Conservation (phyloP, 257 asterid genomes). For the Linaria vulgaris region DNA sequence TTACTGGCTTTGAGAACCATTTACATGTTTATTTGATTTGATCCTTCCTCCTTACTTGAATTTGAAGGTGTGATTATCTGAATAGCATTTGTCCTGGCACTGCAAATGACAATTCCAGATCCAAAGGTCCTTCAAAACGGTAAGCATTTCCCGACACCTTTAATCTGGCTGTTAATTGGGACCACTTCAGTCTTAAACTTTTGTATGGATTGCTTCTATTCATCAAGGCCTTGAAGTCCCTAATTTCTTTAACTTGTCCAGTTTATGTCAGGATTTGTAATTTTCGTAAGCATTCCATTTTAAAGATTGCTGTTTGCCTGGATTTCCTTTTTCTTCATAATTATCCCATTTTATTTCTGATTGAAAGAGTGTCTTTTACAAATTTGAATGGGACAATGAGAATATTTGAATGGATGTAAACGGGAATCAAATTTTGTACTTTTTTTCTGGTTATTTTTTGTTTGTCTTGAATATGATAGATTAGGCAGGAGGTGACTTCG, state of each 20-base stretch:
- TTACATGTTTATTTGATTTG: neutral
- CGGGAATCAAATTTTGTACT: neutral
- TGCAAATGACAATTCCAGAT: slow-evolving; percentile 34
- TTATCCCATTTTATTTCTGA: slow-evolving; percentile 1
- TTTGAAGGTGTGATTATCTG: slow-evolving; percentile 73
- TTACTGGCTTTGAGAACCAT: slow-evolving; percentile 12
- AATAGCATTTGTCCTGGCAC: slow-evolving; percentile 61
- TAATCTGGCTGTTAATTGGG: neutral
- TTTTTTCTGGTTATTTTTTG: slow-evolving; percentile 1
- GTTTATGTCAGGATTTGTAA: no score
- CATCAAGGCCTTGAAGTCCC: neutral
- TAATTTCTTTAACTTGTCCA: neutral
- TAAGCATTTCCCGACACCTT: slow-evolving; percentile 26
- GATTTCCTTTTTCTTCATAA: neutral
- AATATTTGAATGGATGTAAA: neutral
- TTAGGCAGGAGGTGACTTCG: slow-evolving; percentile 1
- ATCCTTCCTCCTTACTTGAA: slow-evolving; percentile 15
- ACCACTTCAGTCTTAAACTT: no score
- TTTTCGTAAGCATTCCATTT: no score
- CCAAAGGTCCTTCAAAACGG: slow-evolving; percentile 59
- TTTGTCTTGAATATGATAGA: slow-evolving; percentile 10
- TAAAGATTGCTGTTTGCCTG: slow-evolving; percentile 4
- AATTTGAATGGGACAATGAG: slow-evolving; percentile 6
- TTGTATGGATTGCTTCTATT: slow-evolving; percentile 7
- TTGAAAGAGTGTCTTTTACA: slow-evolving; percentile 13